Conservation (phyloP, 1,139 yeast genomes). For the Ogataea hybrid region DNA sequence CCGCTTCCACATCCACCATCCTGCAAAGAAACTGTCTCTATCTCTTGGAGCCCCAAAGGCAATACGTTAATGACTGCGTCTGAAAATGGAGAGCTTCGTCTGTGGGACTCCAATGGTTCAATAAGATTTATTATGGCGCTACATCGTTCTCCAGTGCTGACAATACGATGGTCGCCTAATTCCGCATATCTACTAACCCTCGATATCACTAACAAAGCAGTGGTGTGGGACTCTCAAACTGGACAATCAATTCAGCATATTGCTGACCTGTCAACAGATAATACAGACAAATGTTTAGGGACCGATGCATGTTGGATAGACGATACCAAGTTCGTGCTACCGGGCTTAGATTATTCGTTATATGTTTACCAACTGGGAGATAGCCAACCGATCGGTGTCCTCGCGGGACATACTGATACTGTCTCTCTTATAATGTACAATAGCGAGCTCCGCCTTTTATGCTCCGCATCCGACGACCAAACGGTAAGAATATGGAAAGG, state of each 20-base stretch:
- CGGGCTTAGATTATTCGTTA: constrained; percentile 58
- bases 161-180: constrained; percentile 49
- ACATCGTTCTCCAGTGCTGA: constrained; percentile 52
- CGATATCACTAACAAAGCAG: constrained; percentile 41
- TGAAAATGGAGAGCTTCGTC: constrained; percentile 61
- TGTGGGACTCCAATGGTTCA: constrained; percentile 68
- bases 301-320: constrained; percentile 73
- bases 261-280: constrained; percentile 26
- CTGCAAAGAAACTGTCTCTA: constrained; percentile 26
- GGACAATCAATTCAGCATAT: constrained; percentile 48
- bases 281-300: constrained; percentile 33
- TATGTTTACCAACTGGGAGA: constrained; percentile 56
- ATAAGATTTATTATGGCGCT: constrained; percentile 57
- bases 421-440: constrained; percentile 61
- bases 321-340: constrained; percentile 64
- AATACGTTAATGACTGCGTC: constrained; percentile 54
- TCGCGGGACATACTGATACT: constrained; percentile 67
- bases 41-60: constrained; percentile 68
- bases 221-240: constrained; percentile 53
- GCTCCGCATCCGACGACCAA: constrained; percentile 77
- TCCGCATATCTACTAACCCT: constrained; percentile 40
- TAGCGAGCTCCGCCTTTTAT: constrained; percentile 48
- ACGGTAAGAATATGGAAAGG: constrained; percentile 73
- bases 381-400: constrained; percentile 52
- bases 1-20: constrained; percentile 22